Conservation (phyloP, 164 flowering plant genomes). For the Annona squamosa region DNA sequence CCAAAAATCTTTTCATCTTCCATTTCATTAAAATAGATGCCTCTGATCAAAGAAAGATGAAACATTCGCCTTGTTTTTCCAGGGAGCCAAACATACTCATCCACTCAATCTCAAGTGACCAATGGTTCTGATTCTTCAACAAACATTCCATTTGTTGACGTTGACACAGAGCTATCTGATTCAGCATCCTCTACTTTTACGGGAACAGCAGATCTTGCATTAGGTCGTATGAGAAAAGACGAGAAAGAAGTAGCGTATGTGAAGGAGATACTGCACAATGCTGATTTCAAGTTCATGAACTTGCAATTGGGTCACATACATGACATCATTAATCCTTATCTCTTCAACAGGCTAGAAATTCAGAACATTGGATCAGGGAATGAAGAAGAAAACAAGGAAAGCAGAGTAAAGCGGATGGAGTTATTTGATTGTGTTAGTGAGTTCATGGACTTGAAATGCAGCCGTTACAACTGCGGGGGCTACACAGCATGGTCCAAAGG, state of each 20-base stretch:
- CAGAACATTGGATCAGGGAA: conserved; percentile 18
- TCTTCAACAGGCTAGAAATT: conserved; percentile 60
- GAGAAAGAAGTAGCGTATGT: conserved; percentile 62
- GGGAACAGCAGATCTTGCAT: conserved; percentile 9
- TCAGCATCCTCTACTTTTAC: conserved; percentile 61
- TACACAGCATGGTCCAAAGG: conserved; percentile 54
- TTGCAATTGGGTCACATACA: conserved; percentile 42
- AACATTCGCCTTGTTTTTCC: conserved; percentile 11
- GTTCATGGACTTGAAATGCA: conserved; percentile 58
- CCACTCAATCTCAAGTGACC: conserved; percentile 37
- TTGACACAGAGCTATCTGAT: conserved; percentile 63
- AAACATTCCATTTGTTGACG: conserved; percentile 26
- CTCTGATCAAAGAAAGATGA: background rate
- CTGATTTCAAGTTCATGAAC: conserved; percentile 51
- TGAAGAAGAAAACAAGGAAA: conserved; percentile 5
- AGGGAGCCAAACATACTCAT: conserved; percentile 49
- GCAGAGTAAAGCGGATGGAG: conserved; percentile 31
- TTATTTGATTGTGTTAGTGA: conserved; percentile 76
- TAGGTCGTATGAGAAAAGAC: conserved; percentile 12
- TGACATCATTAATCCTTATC: conserved; percentile 48
- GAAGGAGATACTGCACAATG: conserved; percentile 38
- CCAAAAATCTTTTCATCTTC: background rate
- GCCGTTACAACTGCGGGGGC: conserved; percentile 46
- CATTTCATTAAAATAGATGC: background rate
- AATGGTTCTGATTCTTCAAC: conserved; percentile 21